These are phyloP conservation scores for Tetrahymena thermophila DNA, from an alignment of 73 alveolate genomes.

Conservation along the genomic window DNA sequence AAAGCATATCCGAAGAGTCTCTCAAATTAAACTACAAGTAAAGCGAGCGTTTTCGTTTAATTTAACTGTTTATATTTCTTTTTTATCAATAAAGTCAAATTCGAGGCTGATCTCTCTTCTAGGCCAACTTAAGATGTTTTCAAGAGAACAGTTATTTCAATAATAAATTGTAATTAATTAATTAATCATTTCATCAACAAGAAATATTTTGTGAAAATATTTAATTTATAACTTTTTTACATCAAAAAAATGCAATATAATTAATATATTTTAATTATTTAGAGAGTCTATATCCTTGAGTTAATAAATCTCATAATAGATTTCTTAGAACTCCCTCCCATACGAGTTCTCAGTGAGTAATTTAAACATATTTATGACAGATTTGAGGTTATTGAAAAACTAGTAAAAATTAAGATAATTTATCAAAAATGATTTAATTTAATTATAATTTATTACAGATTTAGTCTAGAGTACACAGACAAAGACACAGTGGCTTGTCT, in stretches of 20 bases:
- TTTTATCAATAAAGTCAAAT: neutral
- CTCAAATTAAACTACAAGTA: neutral
- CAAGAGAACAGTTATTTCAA: neutral
- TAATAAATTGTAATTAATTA: neutral
- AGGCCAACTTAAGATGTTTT: neutral
- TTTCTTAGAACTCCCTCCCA: neutral
- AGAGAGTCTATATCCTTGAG: neutral
- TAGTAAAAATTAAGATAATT: neutral
- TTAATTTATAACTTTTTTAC: no score
- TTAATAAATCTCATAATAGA: neutral
- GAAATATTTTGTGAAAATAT: no score
- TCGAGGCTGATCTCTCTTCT: neutral
- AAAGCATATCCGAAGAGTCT: neutral
- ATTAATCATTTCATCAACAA: no score
- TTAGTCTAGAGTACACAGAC: neutral
- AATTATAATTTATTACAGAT: neutral
- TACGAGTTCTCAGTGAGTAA: neutral
- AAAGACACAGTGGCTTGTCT: neutral
- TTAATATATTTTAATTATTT: neutral
- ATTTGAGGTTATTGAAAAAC: neutral
- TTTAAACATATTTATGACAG: neutral
- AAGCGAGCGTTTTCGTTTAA: neutral
- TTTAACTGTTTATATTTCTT: no score
- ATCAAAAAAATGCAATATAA: no score
- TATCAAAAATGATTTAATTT: neutral